phyloP scores from a whole-genome alignment of 352 stramenopile species.

The Globisporangium echinulatum region DNA sequence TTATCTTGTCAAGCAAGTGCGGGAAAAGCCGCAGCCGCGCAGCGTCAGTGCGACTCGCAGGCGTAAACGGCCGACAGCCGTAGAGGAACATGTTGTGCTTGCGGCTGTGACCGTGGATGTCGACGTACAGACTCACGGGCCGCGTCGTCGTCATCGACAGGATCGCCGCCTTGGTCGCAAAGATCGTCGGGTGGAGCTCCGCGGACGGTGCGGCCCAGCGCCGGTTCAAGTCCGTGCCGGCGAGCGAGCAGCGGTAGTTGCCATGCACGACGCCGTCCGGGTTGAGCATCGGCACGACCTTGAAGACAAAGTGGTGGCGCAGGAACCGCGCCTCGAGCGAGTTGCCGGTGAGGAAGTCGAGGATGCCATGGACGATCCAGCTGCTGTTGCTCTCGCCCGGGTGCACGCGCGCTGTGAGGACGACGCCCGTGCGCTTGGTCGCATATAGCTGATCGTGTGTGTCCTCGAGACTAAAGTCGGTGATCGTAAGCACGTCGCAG shows the following conservation, averaged over 20 bases:
- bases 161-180: constrained; percentile 73
- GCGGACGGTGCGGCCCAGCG: constrained; percentile 49
- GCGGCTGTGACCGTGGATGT: constrained; percentile 86
- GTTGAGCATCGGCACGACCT: constrained; percentile 92
- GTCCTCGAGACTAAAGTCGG: constrained; percentile 59
- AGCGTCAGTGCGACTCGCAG: constrained; percentile 31
- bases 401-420: constrained; percentile 84
- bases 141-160: constrained; percentile 33
- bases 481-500: constrained; percentile 88
- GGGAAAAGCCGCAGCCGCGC: constrained; percentile 59
- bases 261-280: constrained; percentile 89
- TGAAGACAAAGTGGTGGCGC: constrained; percentile 84
- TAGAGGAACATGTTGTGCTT: constrained; percentile 90
- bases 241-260: constrained; percentile 87
- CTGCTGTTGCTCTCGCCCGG: constrained; percentile 87
- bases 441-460: constrained; percentile 16
- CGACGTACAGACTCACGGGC: constrained; percentile 69
- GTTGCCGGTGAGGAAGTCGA: constrained; percentile 78
- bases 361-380: constrained; percentile 87
- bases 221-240: constrained; percentile 85
- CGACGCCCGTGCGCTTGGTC: constrained; percentile 41
- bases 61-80: constrained; percentile 47
- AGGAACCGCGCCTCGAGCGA: constrained; percentile 66
- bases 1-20: constrained; percentile 58
- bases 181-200: constrained; percentile 70